phyloP scores from a whole-genome alignment of 176 grass and related monocot genomes.

The Aegilops bicornis region DNA sequence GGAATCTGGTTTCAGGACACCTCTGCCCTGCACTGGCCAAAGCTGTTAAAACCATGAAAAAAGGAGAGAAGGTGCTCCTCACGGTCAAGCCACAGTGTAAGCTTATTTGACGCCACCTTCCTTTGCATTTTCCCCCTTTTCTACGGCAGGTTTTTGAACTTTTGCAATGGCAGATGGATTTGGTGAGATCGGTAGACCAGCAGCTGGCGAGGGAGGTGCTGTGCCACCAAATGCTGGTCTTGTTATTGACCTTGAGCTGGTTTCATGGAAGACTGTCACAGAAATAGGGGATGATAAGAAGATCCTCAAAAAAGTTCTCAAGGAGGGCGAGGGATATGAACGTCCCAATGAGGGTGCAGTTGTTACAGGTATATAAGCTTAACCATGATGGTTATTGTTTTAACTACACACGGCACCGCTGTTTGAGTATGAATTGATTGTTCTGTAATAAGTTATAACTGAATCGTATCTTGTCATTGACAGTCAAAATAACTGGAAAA shows the following conservation, averaged over 20 bases:
- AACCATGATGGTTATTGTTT: neutral
- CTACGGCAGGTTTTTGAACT: neutral
- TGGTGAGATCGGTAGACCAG: constrained; percentile 84
- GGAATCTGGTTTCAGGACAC: constrained; percentile 46
- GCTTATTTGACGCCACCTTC: constrained; percentile 15
- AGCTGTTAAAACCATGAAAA: constrained; percentile 98
- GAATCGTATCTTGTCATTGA: constrained; percentile 23
- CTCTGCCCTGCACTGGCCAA: constrained; percentile 77
- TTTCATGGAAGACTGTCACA: constrained; percentile 96
- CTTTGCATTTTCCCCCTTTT: neutral
- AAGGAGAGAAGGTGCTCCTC: constrained; percentile 70
- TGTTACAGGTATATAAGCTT: constrained; percentile 58
- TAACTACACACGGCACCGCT: neutral
- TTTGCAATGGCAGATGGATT: constrained; percentile 65
- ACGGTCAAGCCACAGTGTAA: constrained; percentile 93
- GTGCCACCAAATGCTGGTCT: constrained; percentile 74
- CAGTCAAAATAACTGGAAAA: constrained; percentile 89
- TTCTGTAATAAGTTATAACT: neutral
- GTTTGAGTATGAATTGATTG: neutral
- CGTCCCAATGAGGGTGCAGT: constrained; percentile 80
- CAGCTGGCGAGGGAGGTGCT: constrained; percentile 47
- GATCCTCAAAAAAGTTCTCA: constrained; percentile 92
- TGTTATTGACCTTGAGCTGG: constrained; percentile 69
- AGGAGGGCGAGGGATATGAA: constrained; percentile 87
- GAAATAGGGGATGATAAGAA: constrained; percentile 96